phyloP scores from a whole-genome alignment of 352 stramenopile genomes.

The Pythium grandisporangium region DNA sequence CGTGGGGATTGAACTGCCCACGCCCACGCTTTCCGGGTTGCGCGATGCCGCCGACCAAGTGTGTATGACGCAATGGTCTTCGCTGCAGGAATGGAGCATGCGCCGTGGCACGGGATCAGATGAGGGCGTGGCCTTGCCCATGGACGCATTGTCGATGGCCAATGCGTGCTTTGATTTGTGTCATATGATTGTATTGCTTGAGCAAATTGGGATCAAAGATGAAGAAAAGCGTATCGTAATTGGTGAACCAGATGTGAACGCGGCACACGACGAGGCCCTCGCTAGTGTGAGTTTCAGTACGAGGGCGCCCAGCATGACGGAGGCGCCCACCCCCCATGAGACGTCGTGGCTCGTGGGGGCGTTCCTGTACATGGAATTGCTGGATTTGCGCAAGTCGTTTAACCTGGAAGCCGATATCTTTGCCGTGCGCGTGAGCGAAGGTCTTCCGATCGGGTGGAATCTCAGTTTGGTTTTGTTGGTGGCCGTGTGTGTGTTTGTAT shows the following conservation, averaged over 20 bases:
- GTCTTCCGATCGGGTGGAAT: slow-evolving; percentile 55
- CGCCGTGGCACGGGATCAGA: too few relatives aligned
- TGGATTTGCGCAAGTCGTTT: slow-evolving; percentile 45
- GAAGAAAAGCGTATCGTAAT: slow-evolving; percentile 44
- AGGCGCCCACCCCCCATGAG: slow-evolving; percentile 12
- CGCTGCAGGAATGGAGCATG: too few relatives aligned
- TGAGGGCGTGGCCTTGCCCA: slow-evolving; percentile 6
- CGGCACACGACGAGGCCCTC: slow-evolving; percentile 1
- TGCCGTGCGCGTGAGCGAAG: slow-evolving; percentile 52
- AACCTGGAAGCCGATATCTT: slow-evolving; percentile 54
- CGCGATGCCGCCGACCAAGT: slow-evolving; percentile 22
- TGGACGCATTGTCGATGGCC: slow-evolving; percentile 10
- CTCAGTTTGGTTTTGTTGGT: slow-evolving; percentile 55
- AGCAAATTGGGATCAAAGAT: slow-evolving; percentile 42
- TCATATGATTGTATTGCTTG: slow-evolving; percentile 47
- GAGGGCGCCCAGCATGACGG: not conserved
- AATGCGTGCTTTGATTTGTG: slow-evolving; percentile 51
- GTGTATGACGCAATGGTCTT: slow-evolving; percentile 15
- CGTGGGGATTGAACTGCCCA: slow-evolving; percentile 28
- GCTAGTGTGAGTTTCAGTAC: slow-evolving; percentile 4
- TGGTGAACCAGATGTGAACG: slow-evolving; percentile 27
- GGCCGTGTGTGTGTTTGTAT: slow-evolving; percentile 39
- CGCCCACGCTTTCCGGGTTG: slow-evolving; percentile 27
- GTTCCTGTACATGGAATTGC: slow-evolving; percentile 57
- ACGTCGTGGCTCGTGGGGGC: slow-evolving; percentile 52